Percentiles rank a stretch among this genome's conserved stretches.
Evolutionary conservation across 2,329 filamentous ascomycete species (phyloP).

Genomic region (Pyrenochaeta sp.): DNA sequence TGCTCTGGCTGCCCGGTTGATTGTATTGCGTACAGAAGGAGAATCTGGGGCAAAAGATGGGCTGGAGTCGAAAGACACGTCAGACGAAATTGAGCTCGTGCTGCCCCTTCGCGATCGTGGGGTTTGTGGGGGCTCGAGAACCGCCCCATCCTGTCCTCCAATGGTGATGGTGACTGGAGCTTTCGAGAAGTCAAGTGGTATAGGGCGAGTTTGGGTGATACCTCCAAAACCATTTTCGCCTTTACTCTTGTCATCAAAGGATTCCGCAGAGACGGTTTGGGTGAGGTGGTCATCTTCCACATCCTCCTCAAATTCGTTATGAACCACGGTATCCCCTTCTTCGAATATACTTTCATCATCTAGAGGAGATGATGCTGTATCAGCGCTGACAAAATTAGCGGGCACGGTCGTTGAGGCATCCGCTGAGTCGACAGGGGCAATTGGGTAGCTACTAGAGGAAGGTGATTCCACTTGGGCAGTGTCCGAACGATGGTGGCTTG

Average conservation of each 20-base stretch:
- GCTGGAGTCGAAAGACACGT: conserved; percentile 41
- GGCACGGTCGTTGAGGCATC: neutral
- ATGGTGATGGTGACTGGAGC: conserved; percentile 28
- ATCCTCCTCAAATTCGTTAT: conserved; percentile 32
- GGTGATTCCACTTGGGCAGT: neutral
- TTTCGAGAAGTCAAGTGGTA: conserved; percentile 15
- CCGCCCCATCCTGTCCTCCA: conserved; percentile 19
- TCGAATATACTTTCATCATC: conserved; percentile 44
- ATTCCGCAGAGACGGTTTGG: conserved; percentile 7
- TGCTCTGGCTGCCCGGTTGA: conserved; percentile 33
- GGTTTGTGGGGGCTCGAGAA: conserved; percentile 34
- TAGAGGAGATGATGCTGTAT: conserved; percentile 4
- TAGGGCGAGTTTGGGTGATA: conserved; percentile 8
- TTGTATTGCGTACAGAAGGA: conserved; percentile 41
- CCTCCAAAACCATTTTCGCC: conserved; percentile 6
- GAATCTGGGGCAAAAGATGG: conserved; percentile 43
- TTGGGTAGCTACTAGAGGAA: neutral
- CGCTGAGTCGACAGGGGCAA: neutral
- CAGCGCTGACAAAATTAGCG: conserved; percentile 1
- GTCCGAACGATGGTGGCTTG: neutral
- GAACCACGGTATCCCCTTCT: conserved; percentile 45
- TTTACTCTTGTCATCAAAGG: conserved; percentile 2
- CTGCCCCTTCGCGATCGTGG: conserved; percentile 41
- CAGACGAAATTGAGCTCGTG: conserved; percentile 38
- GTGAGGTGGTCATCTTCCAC: conserved; percentile 4